These are phyloP conservation scores for Flaveria brownii DNA, from an alignment of 129 eudicot genomes.

Conservation along the genomic window DNA sequence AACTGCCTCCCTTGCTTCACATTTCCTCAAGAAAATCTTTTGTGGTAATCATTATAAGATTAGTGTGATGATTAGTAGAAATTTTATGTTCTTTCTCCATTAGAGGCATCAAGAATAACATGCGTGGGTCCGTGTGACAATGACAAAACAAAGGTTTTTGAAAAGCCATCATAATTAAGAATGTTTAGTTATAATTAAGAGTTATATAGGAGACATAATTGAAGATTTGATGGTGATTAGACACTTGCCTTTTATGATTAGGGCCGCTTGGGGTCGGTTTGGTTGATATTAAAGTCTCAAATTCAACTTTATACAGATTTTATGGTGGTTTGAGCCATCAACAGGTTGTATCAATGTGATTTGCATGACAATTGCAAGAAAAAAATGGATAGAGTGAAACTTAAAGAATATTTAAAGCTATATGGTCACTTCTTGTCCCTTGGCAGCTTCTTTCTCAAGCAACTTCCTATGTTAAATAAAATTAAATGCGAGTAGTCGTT, in stretches of 20 bases:
- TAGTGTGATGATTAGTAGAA: slow-evolving; percentile 36
- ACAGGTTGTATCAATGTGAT: slow-evolving; percentile 30
- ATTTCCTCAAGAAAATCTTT: slow-evolving; percentile 44
- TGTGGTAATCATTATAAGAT: slow-evolving; percentile 35
- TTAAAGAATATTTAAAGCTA: neutral
- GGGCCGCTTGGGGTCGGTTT: neutral
- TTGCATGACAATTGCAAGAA: slow-evolving; percentile 10
- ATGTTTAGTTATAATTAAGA: slow-evolving; percentile 2
- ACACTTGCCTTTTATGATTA: slow-evolving; percentile 7
- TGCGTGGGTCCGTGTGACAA: slow-evolving; percentile 38
- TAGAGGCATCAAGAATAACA: slow-evolving; percentile 24
- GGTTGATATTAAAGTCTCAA: slow-evolving; percentile 21
- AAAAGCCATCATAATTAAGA: slow-evolving; percentile 27
- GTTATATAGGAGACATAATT: slow-evolving; percentile 1
- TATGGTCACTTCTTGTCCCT: slow-evolving; percentile 31
- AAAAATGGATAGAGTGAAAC: slow-evolving; percentile 1
- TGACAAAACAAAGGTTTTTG: slow-evolving; percentile 21
- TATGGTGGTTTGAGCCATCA: slow-evolving; percentile 31
- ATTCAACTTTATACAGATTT: slow-evolving; percentile 24
- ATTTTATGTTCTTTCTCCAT: slow-evolving; percentile 21
- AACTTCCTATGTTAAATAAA: slow-evolving; percentile 19
- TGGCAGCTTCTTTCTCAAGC: slow-evolving; percentile 33
- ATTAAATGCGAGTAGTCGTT: slow-evolving; percentile 15
- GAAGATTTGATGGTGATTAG: slow-evolving; percentile 22
- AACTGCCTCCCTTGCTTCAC: slow-evolving; percentile 51